These are phyloP conservation scores for Talaromyces borbonicus DNA, from an alignment of 495 filamentous ascomycete species.

Conservation along the genomic window DNA sequence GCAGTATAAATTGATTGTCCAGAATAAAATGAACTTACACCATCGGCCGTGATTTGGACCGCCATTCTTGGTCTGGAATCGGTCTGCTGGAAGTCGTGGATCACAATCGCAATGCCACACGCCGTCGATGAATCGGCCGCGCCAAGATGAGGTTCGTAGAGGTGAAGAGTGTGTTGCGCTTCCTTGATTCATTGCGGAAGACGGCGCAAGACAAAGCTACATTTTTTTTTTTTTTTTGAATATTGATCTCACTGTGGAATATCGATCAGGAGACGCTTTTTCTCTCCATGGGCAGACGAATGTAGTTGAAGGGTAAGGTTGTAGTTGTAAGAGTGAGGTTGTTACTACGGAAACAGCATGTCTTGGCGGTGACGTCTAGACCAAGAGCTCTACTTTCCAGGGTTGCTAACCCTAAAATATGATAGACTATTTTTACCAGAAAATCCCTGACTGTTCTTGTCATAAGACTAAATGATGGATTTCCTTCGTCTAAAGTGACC, in stretches of 20 bases:
- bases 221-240: neutral
- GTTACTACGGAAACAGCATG: conserved; percentile 6
- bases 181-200: neutral
- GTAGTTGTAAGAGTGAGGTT: neutral
- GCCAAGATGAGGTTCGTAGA: conserved; percentile 17
- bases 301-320: neutral
- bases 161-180: conserved; percentile 1
- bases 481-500: too few species aligned
- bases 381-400: too few species aligned
- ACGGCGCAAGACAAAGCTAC: neutral
- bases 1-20: too few species aligned
- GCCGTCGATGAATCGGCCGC: conserved; percentile 46
- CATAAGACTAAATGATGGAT: too few species aligned
- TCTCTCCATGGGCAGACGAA: neutral
- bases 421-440: too few species aligned
- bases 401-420: too few species aligned
- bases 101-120: conserved; percentile 59
- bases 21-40: conserved; percentile 26
- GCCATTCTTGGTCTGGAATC: conserved; percentile 56
- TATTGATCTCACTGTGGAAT: neutral
- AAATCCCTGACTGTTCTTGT: too few species aligned
- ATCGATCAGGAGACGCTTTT: too few species aligned
- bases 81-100: conserved; percentile 48
- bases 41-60: conserved; percentile 52
- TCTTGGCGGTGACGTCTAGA: conserved; percentile 2